Evolutionary conservation across 2,329 filamentous ascomycete species (phyloP).

Genomic region (Phaeomoniella chlamydospora): DNA sequence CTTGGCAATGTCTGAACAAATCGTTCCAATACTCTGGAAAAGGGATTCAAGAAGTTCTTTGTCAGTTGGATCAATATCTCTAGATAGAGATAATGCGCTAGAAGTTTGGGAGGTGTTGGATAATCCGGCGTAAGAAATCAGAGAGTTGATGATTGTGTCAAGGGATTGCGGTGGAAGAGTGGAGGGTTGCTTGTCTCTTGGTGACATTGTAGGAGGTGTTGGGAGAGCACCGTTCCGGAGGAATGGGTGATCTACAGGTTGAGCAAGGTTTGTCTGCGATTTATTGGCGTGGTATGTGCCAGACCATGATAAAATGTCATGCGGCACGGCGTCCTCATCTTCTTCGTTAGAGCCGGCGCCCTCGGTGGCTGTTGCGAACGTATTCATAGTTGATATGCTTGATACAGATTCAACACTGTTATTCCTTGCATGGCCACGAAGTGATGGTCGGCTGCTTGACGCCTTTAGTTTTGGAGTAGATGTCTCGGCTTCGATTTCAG

Average conservation of each 20-base stretch:
- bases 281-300: constrained; percentile 2
- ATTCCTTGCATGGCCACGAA: constrained; percentile 18
- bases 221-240: constrained; percentile 7
- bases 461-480: neutral
- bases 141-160: constrained; percentile 12
- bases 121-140: constrained; percentile 10
- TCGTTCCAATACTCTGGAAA: constrained; percentile 31
- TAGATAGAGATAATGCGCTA: constrained; percentile 16
- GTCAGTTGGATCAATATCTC: constrained; percentile 31
- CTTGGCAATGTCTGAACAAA: constrained; percentile 38
- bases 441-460: neutral
- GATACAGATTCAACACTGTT: constrained; percentile 41
- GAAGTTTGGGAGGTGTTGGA: constrained; percentile 6
- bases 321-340: constrained; percentile 18
- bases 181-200: constrained; percentile 8
- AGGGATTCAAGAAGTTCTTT: constrained; percentile 42
- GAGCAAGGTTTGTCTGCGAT: neutral
- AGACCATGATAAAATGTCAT: constrained; percentile 10
- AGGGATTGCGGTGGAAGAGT: constrained; percentile 6
- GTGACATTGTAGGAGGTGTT: constrained; percentile 8
- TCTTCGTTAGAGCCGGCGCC: constrained; percentile 19
- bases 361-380: constrained; percentile 51
- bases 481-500: neutral
- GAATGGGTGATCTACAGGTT: neutral
- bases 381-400: constrained; percentile 40